Evolutionary conservation across 805 yeast genomes (phyloP).

Genomic region (Myxozyma melibiosi): DNA sequence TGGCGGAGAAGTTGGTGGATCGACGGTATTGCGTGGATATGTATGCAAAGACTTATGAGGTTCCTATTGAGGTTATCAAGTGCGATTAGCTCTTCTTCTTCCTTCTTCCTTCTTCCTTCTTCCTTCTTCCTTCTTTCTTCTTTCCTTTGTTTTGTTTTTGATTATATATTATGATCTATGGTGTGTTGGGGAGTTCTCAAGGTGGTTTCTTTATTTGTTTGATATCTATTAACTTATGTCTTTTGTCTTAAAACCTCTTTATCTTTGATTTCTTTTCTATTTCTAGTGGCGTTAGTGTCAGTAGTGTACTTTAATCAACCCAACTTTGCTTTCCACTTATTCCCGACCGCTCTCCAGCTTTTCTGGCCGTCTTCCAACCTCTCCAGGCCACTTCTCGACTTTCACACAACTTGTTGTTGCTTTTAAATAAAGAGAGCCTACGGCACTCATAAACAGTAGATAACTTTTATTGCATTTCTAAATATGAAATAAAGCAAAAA

Average conservation of each 20-base stretch:
- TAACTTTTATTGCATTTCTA: no score
- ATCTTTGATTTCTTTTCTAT: background rate
- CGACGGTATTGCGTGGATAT: background rate
- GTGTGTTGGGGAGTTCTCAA: background rate
- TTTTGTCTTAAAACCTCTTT: no score
- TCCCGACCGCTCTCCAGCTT: no score
- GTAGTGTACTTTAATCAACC: no score
- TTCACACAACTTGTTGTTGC: no score
- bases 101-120: background rate
- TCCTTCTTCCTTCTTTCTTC: background rate
- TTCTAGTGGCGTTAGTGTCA: background rate
- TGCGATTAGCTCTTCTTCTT: background rate
- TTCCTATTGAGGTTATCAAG: constrained; percentile 17
- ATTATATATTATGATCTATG: background rate
- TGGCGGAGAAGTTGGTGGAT: background rate
- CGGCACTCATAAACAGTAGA: no score
- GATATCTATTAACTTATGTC: background rate
- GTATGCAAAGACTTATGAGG: constrained; percentile 16
- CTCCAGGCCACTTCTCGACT: no score
- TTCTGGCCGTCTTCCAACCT: no score
- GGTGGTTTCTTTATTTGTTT: background rate
- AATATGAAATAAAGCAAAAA: no score
- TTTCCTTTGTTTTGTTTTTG: background rate
- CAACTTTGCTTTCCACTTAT: no score
- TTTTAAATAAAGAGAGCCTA: no score